These are phyloP conservation scores for Avena atlantica DNA, from an alignment of 176 grass and related monocot species.

Conservation along the genomic window DNA sequence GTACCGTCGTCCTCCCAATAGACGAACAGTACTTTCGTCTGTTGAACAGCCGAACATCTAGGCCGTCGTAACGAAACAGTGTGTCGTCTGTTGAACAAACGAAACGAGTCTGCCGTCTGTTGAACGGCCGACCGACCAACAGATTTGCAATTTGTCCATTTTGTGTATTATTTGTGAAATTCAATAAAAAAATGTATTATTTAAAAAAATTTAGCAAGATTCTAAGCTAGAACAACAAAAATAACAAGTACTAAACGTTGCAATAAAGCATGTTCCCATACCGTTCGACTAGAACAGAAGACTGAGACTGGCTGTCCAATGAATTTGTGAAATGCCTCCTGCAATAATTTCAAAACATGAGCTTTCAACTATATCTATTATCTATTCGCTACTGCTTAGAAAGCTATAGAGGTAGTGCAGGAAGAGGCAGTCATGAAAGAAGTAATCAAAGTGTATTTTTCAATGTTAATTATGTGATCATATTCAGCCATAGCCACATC, in stretches of 20 bases:
- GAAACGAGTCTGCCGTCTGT: too few species aligned
- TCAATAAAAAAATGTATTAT: too few species aligned
- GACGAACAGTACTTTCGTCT: too few species aligned
- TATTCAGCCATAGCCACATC: neutral
- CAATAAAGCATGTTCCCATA: slow-evolving; percentile 40
- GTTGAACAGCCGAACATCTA: too few species aligned
- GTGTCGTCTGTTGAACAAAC: too few species aligned
- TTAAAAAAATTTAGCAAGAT: neutral
- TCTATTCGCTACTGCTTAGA: neutral
- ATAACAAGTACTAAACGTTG: neutral
- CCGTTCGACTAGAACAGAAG: slow-evolving; percentile 88
- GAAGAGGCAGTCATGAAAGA: neutral
- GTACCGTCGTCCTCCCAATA: too few species aligned
- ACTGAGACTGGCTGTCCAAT: slow-evolving; percentile 79
- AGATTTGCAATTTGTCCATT: too few species aligned
- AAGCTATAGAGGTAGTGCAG: neutral
- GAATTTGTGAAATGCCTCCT: slow-evolving; percentile 93
- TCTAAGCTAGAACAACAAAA: slow-evolving; percentile 19
- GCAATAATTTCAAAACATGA: slow-evolving; percentile 44
- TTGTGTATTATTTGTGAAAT: too few species aligned
- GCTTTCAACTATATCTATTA: slow-evolving; percentile 9
- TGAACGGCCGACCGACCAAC: too few species aligned
- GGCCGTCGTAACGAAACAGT: too few species aligned
- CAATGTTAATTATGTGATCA: neutral
- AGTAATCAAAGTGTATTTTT: neutral